These are phyloP conservation scores for Petunia hybrid DNA, from an alignment of 305 asterid genomes.

Conservation along the genomic window DNA sequence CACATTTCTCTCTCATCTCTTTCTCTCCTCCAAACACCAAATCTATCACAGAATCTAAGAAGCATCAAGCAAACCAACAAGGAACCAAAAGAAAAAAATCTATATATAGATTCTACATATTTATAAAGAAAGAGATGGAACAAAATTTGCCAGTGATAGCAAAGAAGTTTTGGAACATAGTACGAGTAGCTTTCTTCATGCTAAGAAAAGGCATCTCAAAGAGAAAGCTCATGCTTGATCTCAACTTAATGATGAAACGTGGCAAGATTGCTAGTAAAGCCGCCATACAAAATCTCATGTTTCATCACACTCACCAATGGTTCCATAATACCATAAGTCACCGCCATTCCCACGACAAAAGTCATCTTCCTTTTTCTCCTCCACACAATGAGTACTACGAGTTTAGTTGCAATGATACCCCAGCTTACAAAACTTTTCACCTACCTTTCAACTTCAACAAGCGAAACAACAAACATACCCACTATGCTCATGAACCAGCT, in stretches of 20 bases:
- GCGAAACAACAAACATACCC: conserved; percentile 30
- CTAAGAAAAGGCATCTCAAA: conserved; percentile 54
- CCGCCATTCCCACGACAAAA: conserved; percentile 30
- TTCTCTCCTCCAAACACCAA: conserved; percentile 23
- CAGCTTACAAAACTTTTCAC: conserved; percentile 38
- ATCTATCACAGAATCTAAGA: neutral
- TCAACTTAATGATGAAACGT: conserved; percentile 56
- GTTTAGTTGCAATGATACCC: conserved; percentile 59
- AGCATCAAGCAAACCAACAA: neutral
- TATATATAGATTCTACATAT: neutral
- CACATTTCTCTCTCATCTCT: neutral
- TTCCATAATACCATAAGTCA: conserved; percentile 22
- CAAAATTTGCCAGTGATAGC: conserved; percentile 48
- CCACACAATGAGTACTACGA: conserved; percentile 46
- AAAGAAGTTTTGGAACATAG: conserved; percentile 54
- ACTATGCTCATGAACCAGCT: neutral
- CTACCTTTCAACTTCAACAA: conserved; percentile 46
- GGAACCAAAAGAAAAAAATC: neutral
- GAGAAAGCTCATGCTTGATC: conserved; percentile 49
- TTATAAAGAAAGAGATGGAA: conserved; percentile 44
- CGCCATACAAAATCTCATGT: conserved; percentile 59
- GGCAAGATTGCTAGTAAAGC: conserved; percentile 68
- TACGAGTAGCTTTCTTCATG: conserved; percentile 55
- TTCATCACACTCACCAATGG: conserved; percentile 55
- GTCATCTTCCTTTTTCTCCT: conserved; percentile 21